Evolutionary conservation across 371 early-diverging fungal genomes (phyloP), one percentile per base, ranked within the genome.

Genomic region (Blakeslea trispora): DNA sequence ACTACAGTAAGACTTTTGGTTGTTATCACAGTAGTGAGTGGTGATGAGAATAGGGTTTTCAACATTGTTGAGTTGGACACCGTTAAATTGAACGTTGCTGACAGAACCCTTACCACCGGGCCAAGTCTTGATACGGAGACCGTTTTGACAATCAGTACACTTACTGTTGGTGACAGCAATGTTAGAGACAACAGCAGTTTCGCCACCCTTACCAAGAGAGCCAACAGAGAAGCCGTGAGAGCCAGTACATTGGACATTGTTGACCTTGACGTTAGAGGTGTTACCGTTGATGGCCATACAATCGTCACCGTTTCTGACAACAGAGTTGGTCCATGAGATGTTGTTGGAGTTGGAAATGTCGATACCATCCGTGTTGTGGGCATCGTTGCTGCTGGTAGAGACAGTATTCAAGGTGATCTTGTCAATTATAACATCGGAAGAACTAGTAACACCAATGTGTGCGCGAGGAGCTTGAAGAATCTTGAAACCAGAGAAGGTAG

Each of bases 51-150:
- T 55, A 11, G 68, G 68, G 47, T 68, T 59, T 6, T 68, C 61
- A n/a, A 54, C 64, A 19, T 56, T 61, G 14, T 57, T 50, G 24
- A 68, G 54, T 0, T 53, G 17, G 28, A 68, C 55, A 8, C 63
- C 60, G n/a, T 60, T 50, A 23, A 50, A 68, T 5, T 37, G 53
- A 28, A 68, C 53, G 22, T 42, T 46, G 7, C 28, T 49, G 15
- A 68, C 68, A 31, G 45, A 37, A 50, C 61, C 66, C 39, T 65
- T 48, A 19, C 66, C 66, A 35, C 66, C 66, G 2, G 66, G 59
- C 69, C 73, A 72, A 14, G 67, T 66, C 64, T 72, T 72, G 60
- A 69, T 66, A n/a, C n/a, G n/a, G n/a, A n/a, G n/a, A n/a, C n/a
- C n/a, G n/a, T n/a, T n/a, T n/a, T n/a, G n/a, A n/a, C n/a, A n/a